A percentile compares a stretch with the other conserved stretches of the same genome.
Evolutionary conservation across 177 flowering plant species (phyloP).

Genomic region (Telopea speciosissima): DNA sequence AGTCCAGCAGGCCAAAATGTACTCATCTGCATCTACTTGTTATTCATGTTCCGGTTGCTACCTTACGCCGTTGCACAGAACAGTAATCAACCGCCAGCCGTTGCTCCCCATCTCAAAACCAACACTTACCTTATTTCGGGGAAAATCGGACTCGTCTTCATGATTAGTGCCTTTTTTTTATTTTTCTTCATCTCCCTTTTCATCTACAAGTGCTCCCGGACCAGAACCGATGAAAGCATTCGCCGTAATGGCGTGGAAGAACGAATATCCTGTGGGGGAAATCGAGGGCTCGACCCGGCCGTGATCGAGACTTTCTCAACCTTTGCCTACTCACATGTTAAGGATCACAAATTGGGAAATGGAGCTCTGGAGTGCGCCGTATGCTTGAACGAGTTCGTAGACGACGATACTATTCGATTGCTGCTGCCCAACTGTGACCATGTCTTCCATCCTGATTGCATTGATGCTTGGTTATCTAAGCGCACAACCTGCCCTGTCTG

Average conservation of each 20-base stretch:
- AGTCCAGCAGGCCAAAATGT: no score
- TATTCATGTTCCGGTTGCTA: no score
- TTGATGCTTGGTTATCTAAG: constrained; percentile 51
- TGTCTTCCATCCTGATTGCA: constrained; percentile 59
- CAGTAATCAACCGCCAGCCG: neutral
- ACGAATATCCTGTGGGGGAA: constrained; percentile 12
- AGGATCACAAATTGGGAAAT: constrained; percentile 38
- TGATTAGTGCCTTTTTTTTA: no score
- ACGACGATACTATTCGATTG: constrained; percentile 47
- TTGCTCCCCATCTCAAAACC: no score
- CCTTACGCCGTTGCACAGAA: no score
- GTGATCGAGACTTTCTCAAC: constrained; percentile 48
- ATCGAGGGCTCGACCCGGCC: constrained; percentile 38
- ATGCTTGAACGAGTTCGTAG: constrained; percentile 60
- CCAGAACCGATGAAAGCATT: no score
- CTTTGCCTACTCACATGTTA: constrained; percentile 45
- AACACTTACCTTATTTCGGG: no score
- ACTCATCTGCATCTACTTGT: no score
- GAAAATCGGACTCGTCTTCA: no score
- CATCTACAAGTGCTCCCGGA: no score
- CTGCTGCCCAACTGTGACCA: constrained; percentile 56
- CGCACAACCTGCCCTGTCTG: constrained; percentile 75
- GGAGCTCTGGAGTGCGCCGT: constrained; percentile 58
- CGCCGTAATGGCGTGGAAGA: neutral
- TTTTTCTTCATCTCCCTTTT: no score